Conservation (phyloP, 768 basidiomycete genomes). For the Naganishia antarctica region DNA sequence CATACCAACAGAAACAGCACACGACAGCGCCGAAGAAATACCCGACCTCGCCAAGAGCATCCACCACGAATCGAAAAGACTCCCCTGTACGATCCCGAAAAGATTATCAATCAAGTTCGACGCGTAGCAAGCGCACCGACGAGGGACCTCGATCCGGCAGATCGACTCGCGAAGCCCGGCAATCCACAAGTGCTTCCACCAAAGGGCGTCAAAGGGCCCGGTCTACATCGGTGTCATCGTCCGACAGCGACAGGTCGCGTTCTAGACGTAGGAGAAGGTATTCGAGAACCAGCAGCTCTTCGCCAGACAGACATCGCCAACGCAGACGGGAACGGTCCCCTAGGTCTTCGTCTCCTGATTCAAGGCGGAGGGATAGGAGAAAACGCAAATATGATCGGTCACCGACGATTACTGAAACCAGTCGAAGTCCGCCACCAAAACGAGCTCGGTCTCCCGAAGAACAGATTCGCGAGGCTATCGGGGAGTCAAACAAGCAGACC, state of each 20-base stretch:
- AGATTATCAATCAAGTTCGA: neutral
- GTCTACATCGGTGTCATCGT: slow-evolving; percentile 1
- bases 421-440: slow-evolving; percentile 1
- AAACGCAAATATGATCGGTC: slow-evolving; percentile 4
- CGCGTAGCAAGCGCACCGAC: neutral
- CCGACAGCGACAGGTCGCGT: slow-evolving; percentile 1
- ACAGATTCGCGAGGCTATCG: neutral
- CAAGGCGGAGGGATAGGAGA: neutral
- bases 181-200: neutral
- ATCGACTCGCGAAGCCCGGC: neutral
- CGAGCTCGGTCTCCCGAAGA: neutral
- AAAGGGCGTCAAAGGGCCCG: neutral
- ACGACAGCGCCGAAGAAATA: neutral
- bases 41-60: neutral
- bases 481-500: no score
- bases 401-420: neutral
- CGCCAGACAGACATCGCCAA: neutral
- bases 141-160: neutral
- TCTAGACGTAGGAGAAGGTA: slow-evolving; percentile 1
- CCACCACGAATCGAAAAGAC: neutral
- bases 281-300: slow-evolving; percentile 12
- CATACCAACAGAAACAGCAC: neutral
- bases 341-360: neutral
- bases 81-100: neutral
- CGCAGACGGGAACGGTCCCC: slow-evolving; percentile 2